Evolutionary conservation across 2,329 filamentous ascomycete species (phyloP), one percentile per base, ranked within the genome.

Genomic region (Ascocoryne sarcoides): DNA sequence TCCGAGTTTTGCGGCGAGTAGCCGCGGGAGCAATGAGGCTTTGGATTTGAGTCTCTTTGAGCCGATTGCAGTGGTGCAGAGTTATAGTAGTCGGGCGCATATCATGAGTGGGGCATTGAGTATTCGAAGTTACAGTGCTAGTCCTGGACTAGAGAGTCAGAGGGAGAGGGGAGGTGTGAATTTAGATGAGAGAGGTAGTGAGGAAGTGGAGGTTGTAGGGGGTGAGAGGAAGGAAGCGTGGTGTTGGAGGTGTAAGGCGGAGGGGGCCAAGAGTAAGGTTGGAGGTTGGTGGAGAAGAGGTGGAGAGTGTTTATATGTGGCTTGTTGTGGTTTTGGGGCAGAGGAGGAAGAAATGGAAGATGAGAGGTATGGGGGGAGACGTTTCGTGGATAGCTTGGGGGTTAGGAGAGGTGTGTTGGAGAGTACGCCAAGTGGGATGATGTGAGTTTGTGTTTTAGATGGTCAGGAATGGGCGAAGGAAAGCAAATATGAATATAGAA

Each of bases 171-270:
- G 7, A 26, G 23, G 23, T 7, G 23, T 12, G 12, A 26, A 7
- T 26, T 26, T 26, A 7, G 12, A 12, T 12, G 12, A 26, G 7
- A 26, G 23, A 26, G 12, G 12, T 12, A 7, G 7, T 26, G 12
- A 7, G 12, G 23, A 26, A 7, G 23, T 7, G 7, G 12, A 26
- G 7, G 12, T 26, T 12, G 12, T 12, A n/a, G n/a, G n/a, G n/a
- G n/a, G n/a, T 12, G 12, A 41, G 7, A n/a, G 19, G 14, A 42
- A 32, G 5, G 32, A 41, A n/a, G 10, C 14, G 10, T 50, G 32
- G 23, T 56, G 54, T 34, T 58, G 55, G 54, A 55, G 49, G 42
- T 56, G 55, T 23, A 43, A 36, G 5, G 3, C 53, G 14, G 36
- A 49, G 16, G 36, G 56, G 19, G 39, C 47, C 15, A 17, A 48